Evolutionary conservation across 345 rosid genomes (phyloP), one percentile per base, ranked within the genome.

Genomic region (Aethionema arabicum): DNA sequence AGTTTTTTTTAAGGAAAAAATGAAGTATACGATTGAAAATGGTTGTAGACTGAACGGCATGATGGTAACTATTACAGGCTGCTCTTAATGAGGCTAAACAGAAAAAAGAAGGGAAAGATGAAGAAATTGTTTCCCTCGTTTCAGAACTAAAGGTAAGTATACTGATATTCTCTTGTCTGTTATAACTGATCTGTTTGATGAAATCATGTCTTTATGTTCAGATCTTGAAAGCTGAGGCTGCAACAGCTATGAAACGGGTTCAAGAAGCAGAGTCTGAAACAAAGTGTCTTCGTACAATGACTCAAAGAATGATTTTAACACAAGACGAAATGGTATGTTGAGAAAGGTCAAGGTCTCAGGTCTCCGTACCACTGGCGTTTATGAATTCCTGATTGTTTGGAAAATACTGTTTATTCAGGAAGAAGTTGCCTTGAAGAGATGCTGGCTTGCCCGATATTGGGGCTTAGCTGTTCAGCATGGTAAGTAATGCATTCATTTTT

Each of bases 401-500:
- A 36, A 10, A 13, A 51, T n/a, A 65, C 47, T 57, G 10, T 33
- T 48, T 32, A 48, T 71, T 14, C 73, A 95, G 99, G 99, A 95
- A 74, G 99, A 95, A 79, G 98, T 95, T 62, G 99, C 88, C 56
- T 66, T 95, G 76, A 95, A 88, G 88, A 90, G 98, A 74, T 95
- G 99, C 59, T 95, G 99, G 99, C 98, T 95, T 78, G 96, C 99
- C 51, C 92, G 98, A 47, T 85, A 90, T 68, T 95, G 99, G 99
- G 93, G 91, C 43, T 78, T 95, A 63, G 96, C 96, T 58, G 91
- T 83, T 12, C 80, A 83, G 45, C 88, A 86, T 76, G 97, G 98
- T 88, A 83, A 71, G 70, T 71, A 38, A 57, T 51, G 30, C 55
- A 35, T 63, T 54, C 32, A 32, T 3, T 54, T 4, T 4, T 6